Evolutionary conservation across 495 filamentous ascomycete genomes (phyloP).

Genomic region (Talaromyces borbonicus): DNA sequence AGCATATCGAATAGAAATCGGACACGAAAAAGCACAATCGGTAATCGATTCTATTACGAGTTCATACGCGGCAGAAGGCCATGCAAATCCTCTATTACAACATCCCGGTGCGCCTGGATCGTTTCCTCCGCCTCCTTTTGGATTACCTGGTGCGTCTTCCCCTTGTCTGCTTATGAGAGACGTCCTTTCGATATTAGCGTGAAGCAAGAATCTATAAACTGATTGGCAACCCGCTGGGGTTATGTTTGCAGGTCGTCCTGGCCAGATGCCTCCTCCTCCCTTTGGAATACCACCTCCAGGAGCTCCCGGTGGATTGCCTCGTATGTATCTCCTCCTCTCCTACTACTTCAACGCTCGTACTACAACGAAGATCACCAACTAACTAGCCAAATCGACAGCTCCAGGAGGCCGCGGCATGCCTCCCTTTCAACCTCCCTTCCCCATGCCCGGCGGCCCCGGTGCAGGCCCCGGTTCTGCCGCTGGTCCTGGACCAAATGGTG

Average conservation of each 20-base stretch:
- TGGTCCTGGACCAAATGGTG: constrained; percentile 29
- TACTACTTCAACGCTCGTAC: constrained; percentile 4
- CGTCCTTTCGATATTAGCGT: no score
- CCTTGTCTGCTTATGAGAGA: no score
- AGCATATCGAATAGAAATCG: constrained; percentile 62
- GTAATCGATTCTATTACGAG: constrained; percentile 96
- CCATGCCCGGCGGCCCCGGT: constrained; percentile 22
- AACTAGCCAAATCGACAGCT: constrained; percentile 22
- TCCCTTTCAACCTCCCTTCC: constrained; percentile 54
- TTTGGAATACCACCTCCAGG: constrained; percentile 43
- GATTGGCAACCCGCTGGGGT: constrained; percentile 9
- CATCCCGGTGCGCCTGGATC: constrained; percentile 38
- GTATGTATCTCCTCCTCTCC: constrained; percentile 32
- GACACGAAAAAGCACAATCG: constrained; percentile 94
- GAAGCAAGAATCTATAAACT: constrained; percentile 1
- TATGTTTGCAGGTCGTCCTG: constrained; percentile 26
- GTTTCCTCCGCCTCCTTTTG: constrained; percentile 40
- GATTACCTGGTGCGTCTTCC: constrained; percentile 43
- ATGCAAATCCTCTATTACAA: constrained; percentile 74
- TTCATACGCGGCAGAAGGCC: constrained; percentile 88
- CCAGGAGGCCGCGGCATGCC: constrained; percentile 53
- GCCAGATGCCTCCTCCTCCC: constrained; percentile 45
- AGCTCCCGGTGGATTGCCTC: constrained; percentile 34
- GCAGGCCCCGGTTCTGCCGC: no score
- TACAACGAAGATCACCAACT: neutral